These are phyloP conservation scores for Phlebiopsis flavidoalba DNA, from an alignment of 768 basidiomycete species.

Conservation along the genomic window DNA sequence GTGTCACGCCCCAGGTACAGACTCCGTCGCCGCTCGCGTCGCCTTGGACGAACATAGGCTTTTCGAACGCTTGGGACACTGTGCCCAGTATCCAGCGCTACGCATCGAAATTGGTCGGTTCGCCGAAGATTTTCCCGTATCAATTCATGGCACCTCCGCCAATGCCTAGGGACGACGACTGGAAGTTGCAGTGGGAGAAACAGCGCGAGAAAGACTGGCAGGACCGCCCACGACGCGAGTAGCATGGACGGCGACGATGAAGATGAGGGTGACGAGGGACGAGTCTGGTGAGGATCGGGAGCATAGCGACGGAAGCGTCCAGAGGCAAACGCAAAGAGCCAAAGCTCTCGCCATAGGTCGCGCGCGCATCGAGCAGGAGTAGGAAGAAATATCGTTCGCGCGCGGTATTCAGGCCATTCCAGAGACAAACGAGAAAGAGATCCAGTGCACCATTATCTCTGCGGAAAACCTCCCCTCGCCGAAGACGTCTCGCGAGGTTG, in stretches of 20 bases:
- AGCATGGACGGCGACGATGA: conserved; percentile 84
- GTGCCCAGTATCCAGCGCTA: conserved; percentile 79
- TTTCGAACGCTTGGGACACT: conserved; percentile 82
- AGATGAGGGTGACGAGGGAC: conserved; percentile 64
- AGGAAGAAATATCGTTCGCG: conserved; percentile 54
- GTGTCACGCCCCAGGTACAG: conserved; percentile 12
- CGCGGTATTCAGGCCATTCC: conserved; percentile 68
- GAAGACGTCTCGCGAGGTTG: conserved; percentile 13
- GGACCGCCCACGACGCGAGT: conserved; percentile 54
- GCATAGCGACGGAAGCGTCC: conserved; percentile 12
- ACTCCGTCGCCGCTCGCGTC: conserved; percentile 39
- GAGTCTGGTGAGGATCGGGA: conserved; percentile 19
- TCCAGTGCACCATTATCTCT: conserved; percentile 46
- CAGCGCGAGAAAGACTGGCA: conserved; percentile 41
- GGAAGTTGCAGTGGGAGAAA: conserved; percentile 26
- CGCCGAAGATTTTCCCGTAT: conserved; percentile 28
- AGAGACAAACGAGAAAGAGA: conserved; percentile 47
- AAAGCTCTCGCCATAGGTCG: conserved; percentile 15
- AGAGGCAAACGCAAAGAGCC: conserved; percentile 15
- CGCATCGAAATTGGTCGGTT: conserved; percentile 50
- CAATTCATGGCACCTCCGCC: conserved; percentile 39
- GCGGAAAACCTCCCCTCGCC: conserved; percentile 7
- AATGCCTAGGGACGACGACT: conserved; percentile 40
- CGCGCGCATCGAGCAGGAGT: conserved; percentile 29
- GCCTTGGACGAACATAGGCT: conserved; percentile 49